Conservation (phyloP, 2,329 filamentous ascomycete genomes). For the Pseudogymnoascus sp. region DNA sequence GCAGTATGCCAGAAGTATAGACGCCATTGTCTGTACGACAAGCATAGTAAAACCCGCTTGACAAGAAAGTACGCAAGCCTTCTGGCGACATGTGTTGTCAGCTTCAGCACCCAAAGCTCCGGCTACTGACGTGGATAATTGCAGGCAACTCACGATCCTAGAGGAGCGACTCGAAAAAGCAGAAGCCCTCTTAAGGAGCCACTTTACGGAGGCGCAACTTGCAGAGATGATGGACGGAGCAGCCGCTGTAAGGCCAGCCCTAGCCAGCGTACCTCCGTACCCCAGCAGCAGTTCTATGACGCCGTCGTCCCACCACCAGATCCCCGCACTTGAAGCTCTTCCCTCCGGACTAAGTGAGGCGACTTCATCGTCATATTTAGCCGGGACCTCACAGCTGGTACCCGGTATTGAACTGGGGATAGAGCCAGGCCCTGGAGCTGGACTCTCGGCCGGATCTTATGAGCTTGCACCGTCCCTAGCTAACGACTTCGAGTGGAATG, state of each 20-base stretch:
- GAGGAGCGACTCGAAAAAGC: constrained; percentile 9
- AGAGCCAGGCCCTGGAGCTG: not conserved
- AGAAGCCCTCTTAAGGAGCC: constrained; percentile 8
- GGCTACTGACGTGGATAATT: not conserved
- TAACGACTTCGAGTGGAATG: constrained; percentile 7
- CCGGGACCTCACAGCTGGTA: not conserved
- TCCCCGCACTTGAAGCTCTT: not conserved
- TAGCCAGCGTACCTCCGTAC: not conserved
- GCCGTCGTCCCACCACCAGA: not conserved
- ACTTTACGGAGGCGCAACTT: constrained; percentile 8
- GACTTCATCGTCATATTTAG: not conserved
- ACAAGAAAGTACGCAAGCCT: constrained; percentile 5
- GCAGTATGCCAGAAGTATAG: constrained; percentile 8
- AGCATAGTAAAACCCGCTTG: constrained; percentile 9
- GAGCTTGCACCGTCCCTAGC: constrained; percentile 5
- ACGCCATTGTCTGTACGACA: constrained; percentile 9
- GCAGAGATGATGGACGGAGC: constrained; percentile 8
- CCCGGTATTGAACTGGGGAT: not conserved
- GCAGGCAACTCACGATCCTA: constrained; percentile 7
- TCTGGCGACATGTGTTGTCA: not conserved
- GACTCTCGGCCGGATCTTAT: not conserved
- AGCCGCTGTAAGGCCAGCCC: not conserved
- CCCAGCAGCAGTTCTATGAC: not conserved
- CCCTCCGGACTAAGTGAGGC: not conserved
- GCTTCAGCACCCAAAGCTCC: not conserved